Base-by-base conservation (phyloP, 1,139 yeast species). In the Zygoascus hellenicus region DNA sequence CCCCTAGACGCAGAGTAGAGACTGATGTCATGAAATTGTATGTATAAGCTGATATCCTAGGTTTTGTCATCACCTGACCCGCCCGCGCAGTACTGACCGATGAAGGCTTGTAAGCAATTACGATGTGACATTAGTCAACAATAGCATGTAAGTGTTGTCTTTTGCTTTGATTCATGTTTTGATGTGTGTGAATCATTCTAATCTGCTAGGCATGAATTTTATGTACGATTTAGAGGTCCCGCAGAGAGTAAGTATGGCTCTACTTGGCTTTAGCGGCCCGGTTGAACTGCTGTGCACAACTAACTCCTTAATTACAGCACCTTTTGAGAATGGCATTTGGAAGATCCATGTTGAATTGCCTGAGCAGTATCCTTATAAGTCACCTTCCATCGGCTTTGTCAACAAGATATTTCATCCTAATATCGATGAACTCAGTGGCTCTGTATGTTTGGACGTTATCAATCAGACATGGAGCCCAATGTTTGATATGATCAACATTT, bases 381-480 rank as follows among this genome's bases (percentile, higher is more conserved):
- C 96, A 9, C 98, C 98, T 11, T 88, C 96, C 13, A 89, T 92
- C 55, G 97, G 97, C 3, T 92, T 92, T 63, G 81, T 81, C 49
- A 92, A 90, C 66, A 86, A 83, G 64, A 90, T 92, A 30, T 90
- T 80, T 66, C 98, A 92, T 63, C 98, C 98, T 5, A 92, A 92
- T 35, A 64, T 67, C 36, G 70, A 66, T 45, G 92, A 87, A 62
- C 76, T 80, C 28, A 83, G 95, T 3, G 98, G 98, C 0, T 82
- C 95, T 0, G 97, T 92, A 11, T 92, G 98, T 67, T 78, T 92
- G 50, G 98, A 92, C 63, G 98, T 92, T 32, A 90, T 92, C 56
- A 92, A 92, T 66, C 97, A 92, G 62, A 89, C 97, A 0, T 92
- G 98, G 98, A 85, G 95, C 39, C 98, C 98, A 2, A 86, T 92